A percentile compares a stretch with the other conserved stretches of the same genome.
phyloP scores from a whole-genome alignment of 1,139 yeast species.

The Scheffersomyces quercinus region DNA sequence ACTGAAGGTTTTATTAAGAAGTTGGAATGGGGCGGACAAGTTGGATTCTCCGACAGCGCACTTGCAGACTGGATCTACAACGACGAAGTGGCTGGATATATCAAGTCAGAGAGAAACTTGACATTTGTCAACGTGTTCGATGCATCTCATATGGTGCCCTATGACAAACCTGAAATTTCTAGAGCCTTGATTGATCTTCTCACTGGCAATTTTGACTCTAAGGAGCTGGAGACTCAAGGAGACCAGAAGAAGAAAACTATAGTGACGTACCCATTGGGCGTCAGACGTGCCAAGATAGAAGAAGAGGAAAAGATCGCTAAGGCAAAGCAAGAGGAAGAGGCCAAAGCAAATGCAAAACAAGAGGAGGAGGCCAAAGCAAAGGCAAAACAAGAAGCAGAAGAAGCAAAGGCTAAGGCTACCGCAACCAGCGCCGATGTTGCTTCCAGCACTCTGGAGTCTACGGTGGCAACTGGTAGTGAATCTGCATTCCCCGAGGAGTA shows the following conservation, averaged over 20 bases:
- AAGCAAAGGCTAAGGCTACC: neutral
- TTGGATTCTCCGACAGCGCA: slow-evolving; percentile 52
- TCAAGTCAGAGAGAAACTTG: slow-evolving; percentile 63
- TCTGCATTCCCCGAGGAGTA: neutral
- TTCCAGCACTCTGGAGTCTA: neutral
- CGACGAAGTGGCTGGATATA: slow-evolving; percentile 49
- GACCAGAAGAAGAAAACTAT: slow-evolving; percentile 18
- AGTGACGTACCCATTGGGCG: slow-evolving; percentile 37
- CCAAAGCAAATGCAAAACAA: slow-evolving; percentile 2
- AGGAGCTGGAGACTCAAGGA: slow-evolving; percentile 11
- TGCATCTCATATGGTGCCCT: slow-evolving; percentile 95
- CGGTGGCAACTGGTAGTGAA: neutral
- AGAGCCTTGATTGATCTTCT: slow-evolving; percentile 66
- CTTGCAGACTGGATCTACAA: slow-evolving; percentile 54
- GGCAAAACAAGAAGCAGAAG: neutral
- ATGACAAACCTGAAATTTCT: slow-evolving; percentile 70
- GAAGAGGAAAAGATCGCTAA: slow-evolving; percentile 8
- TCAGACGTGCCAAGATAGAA: slow-evolving; percentile 10
- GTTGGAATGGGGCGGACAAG: slow-evolving; percentile 66
- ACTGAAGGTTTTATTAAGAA: slow-evolving; percentile 64
- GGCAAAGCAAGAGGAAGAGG: slow-evolving; percentile 1
- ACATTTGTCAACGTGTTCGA: slow-evolving; percentile 74
- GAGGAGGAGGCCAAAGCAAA: slow-evolving; percentile 6
- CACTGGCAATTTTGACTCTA: slow-evolving; percentile 32
- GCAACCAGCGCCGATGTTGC: neutral